Evolutionary conservation across 805 yeast species (phyloP).

Genomic region (Hanseniaspora occidentalis): DNA sequence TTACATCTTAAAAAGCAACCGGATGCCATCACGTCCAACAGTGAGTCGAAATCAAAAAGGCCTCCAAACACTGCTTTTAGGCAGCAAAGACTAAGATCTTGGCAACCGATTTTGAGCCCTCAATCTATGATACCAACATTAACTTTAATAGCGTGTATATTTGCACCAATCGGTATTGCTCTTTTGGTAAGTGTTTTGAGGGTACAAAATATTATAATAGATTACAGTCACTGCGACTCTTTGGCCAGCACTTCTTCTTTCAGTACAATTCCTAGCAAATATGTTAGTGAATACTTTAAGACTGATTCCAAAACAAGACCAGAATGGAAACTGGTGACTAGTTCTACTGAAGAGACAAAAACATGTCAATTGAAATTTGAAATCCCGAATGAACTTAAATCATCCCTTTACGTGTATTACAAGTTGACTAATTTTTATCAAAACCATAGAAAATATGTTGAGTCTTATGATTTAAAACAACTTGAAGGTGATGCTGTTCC

Average conservation of each 20-base stretch:
- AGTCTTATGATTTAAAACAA: slow-evolving; percentile 71
- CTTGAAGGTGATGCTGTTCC: slow-evolving; percentile 62
- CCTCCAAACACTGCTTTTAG: slow-evolving; percentile 71
- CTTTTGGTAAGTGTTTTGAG: slow-evolving; percentile 64
- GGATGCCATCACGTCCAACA: neutral
- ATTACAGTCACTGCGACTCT: slow-evolving; percentile 59
- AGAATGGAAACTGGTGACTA: slow-evolving; percentile 43
- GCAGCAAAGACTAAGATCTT: slow-evolving; percentile 52
- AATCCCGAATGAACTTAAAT: slow-evolving; percentile 55
- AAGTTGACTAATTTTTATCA: slow-evolving; percentile 83
- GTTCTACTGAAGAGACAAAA: slow-evolving; percentile 27
- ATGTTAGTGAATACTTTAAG: slow-evolving; percentile 51
- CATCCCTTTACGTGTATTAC: slow-evolving; percentile 70
- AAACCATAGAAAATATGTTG: slow-evolving; percentile 89
- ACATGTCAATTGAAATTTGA: slow-evolving; percentile 61
- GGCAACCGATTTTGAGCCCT: slow-evolving; percentile 86
- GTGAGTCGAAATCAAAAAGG: slow-evolving; percentile 29
- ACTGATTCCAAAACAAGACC: slow-evolving; percentile 27
- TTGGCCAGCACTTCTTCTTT: slow-evolving; percentile 34
- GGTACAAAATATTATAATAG: slow-evolving; percentile 62
- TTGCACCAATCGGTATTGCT: slow-evolving; percentile 87
- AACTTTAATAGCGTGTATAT: slow-evolving; percentile 58
- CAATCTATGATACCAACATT: slow-evolving; percentile 80
- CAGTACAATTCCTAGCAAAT: slow-evolving; percentile 43
- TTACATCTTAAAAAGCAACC: neutral